Conservation (phyloP, 2,329 filamentous ascomycete species). For the Aspergillus piperis region DNA sequence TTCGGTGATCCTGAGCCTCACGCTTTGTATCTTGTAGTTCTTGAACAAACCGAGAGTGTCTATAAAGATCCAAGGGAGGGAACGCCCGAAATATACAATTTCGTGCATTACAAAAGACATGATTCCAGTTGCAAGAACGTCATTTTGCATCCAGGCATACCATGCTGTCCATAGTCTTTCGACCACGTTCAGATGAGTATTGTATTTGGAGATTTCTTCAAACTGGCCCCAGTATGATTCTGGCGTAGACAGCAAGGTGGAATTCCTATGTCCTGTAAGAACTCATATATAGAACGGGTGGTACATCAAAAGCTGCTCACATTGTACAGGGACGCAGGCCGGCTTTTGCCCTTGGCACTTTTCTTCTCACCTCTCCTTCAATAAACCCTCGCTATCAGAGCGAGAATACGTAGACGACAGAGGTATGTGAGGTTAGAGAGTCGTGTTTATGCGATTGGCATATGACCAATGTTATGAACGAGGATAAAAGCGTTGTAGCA, state of each 20-base stretch:
- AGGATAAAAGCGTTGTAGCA: background rate
- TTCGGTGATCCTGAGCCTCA: slow-evolving; percentile 46
- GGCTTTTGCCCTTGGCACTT: background rate
- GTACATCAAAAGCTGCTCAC: slow-evolving; percentile 17
- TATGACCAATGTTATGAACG: background rate
- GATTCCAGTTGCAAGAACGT: slow-evolving; percentile 92
- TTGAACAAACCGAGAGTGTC: slow-evolving; percentile 84
- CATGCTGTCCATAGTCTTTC: slow-evolving; percentile 93
- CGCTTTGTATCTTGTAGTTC: slow-evolving; percentile 91
- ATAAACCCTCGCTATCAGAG: background rate
- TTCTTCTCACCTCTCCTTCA: background rate
- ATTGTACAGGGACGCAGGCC: slow-evolving; percentile 14
- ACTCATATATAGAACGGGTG: background rate
- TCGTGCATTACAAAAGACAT: slow-evolving; percentile 98
- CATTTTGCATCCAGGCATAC: slow-evolving; percentile 98
- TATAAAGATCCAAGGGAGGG: slow-evolving; percentile 88
- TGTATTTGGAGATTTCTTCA: slow-evolving; percentile 67
- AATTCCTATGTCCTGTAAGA: slow-evolving; percentile 42
- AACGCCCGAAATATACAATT: slow-evolving; percentile 88
- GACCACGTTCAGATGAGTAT: slow-evolving; percentile 80
- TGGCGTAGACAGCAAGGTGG: slow-evolving; percentile 46
- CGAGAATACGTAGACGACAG: background rate
- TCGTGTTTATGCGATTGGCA: background rate
- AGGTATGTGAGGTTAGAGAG: background rate
- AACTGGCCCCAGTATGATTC: slow-evolving; percentile 68